Percentiles rank a stretch among this genome's conserved stretches.
phyloP scores from a whole-genome alignment of 2,329 filamentous ascomycete species.

The Trichophyton verrucosum region DNA sequence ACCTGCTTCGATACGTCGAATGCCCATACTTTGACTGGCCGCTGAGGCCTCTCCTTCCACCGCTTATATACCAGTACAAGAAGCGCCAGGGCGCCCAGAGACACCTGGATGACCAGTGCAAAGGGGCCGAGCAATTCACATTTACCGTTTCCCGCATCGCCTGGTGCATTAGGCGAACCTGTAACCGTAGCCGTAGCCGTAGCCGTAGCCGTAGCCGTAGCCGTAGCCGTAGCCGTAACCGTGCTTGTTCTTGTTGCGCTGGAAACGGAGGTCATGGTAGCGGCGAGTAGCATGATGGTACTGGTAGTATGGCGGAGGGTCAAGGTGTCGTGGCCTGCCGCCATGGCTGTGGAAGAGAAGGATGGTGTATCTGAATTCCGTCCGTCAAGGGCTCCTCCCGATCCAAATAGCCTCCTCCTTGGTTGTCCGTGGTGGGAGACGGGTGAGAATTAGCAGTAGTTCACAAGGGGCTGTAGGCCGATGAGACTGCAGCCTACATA shows the following conservation, averaged over 20 bases:
- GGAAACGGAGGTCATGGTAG: slow-evolving; percentile 8
- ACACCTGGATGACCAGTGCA: slow-evolving; percentile 77
- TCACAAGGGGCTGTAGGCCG: not conserved
- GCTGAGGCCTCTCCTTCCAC: slow-evolving; percentile 80
- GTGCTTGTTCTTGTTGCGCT: slow-evolving; percentile 1
- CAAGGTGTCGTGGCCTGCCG: not conserved
- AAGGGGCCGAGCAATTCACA: slow-evolving; percentile 84
- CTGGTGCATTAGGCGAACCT: slow-evolving; percentile 13
- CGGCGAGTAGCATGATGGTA: slow-evolving; percentile 9
- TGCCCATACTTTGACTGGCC: slow-evolving; percentile 91
- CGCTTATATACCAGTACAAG: slow-evolving; percentile 85
- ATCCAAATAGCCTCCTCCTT: too few relatives aligned
- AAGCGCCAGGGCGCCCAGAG: slow-evolving; percentile 70
- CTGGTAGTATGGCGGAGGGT: slow-evolving; percentile 7
- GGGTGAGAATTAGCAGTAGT: not conserved
- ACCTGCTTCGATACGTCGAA: slow-evolving; percentile 98
- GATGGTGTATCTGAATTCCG: not conserved
- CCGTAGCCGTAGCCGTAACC: slow-evolving; percentile 5
- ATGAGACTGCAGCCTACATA: slow-evolving; percentile 1
- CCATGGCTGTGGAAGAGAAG: not conserved
- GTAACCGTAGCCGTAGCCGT: slow-evolving; percentile 7
- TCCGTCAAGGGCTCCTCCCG: too few relatives aligned
- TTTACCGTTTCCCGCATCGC: slow-evolving; percentile 51
- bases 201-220: slow-evolving; percentile 3
- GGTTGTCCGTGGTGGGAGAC: not conserved